Percentiles rank a stretch among this genome's conserved stretches.
phyloP scores from a whole-genome alignment of 2,329 filamentous ascomycete species.

The Atkinsonella hypoxylon region DNA sequence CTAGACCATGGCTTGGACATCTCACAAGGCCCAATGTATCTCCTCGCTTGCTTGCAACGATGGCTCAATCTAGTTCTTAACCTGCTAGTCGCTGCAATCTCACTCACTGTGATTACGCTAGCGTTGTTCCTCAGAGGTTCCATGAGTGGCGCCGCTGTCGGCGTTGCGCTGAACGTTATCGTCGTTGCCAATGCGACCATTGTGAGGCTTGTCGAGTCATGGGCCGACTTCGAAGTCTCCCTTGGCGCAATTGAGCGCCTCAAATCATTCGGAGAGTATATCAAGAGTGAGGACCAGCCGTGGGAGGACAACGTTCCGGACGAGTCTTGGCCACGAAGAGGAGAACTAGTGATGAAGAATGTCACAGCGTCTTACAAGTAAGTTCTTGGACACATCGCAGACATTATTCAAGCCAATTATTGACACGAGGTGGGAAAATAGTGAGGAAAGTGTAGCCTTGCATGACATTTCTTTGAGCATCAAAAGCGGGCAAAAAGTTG shows the following conservation, averaged over 20 bases:
- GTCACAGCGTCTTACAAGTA: conserved; percentile 11
- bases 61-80: conserved; percentile 31
- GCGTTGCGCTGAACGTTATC: conserved; percentile 15
- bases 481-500: conserved; percentile 10
- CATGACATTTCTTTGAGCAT: conserved; percentile 9
- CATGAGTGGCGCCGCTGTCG: conserved; percentile 10
- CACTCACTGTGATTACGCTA: no score
- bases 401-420: not conserved
- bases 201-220: conserved; percentile 12
- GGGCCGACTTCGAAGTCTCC: conserved; percentile 13
- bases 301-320: conserved; percentile 3
- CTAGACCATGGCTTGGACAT: not conserved
- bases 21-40: conserved; percentile 15
- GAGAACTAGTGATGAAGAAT: conserved; percentile 8
- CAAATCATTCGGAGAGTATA: conserved; percentile 9
- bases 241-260: conserved; percentile 14
- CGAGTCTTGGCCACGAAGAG: conserved; percentile 11
- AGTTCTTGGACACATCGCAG: not conserved
- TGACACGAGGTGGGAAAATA: not conserved
- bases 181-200: conserved; percentile 13
- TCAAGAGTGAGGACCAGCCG: conserved; percentile 8
- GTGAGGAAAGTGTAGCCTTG: conserved; percentile 8
- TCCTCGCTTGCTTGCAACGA: conserved; percentile 33
- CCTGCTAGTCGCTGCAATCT: no score
- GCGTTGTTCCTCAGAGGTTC: no score